Evolutionary conservation across 345 rosid species (phyloP).

Genomic region (Eutrema yunnanense): DNA sequence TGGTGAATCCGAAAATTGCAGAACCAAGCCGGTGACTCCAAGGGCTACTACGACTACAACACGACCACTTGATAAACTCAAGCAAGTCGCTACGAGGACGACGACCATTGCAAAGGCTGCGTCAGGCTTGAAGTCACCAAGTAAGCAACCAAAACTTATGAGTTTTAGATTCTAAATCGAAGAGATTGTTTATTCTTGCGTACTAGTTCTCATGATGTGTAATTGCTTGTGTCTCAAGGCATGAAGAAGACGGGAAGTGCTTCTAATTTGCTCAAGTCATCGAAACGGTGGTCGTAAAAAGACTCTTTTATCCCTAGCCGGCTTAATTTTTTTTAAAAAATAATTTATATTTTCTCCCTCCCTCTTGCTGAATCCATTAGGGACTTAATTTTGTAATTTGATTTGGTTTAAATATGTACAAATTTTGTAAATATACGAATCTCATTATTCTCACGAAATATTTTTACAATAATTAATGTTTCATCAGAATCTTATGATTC

Average conservation of each 20-base stretch:
- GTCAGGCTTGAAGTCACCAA: constrained; percentile 21
- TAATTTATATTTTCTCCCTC: background rate
- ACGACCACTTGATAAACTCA: constrained; percentile 31
- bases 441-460: background rate
- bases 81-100: constrained; percentile 20
- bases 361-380: background rate
- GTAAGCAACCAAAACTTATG: background rate
- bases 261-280: constrained; percentile 26
- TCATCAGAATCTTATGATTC: background rate
- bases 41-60: constrained; percentile 13
- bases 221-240: constrained; percentile 19
- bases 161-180: background rate
- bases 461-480: background rate
- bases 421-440: constrained; percentile 16
- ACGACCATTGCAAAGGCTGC: constrained; percentile 11
- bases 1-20: constrained; percentile 3
- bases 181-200: background rate
- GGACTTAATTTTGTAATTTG: constrained; percentile 14
- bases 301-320: background rate
- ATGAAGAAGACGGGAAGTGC: constrained; percentile 27
- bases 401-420: background rate
- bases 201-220: background rate
- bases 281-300: constrained; percentile 24
- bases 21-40: constrained; percentile 26
- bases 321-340: background rate